Conservation (phyloP, 2,329 filamentous ascomycete genomes). For the Penicillium rolfsii region DNA sequence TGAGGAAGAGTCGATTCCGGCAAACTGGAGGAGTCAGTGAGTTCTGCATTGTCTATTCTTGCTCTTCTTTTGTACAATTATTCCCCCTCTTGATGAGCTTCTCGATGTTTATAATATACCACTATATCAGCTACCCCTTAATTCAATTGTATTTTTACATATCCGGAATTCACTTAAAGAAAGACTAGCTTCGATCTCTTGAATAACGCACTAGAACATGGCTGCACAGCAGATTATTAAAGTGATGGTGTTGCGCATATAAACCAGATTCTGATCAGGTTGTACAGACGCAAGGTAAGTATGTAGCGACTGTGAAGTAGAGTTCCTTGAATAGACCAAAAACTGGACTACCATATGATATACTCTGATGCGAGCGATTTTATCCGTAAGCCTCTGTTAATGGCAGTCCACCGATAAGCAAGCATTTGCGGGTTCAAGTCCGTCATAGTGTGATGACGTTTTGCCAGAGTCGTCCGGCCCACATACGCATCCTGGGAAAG, state of each 20-base stretch:
- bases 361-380: not conserved
- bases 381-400: not conserved
- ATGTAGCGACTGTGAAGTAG: too few relatives aligned
- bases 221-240: not conserved
- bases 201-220: not conserved
- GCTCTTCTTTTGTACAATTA: not conserved
- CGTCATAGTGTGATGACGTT: not conserved
- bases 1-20: conserved; percentile 46
- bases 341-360: not conserved
- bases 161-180: not conserved
- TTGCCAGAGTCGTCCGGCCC: too few relatives aligned
- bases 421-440: not conserved
- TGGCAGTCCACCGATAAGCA: not conserved
- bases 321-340: not conserved
- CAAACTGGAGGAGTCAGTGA: conserved; percentile 21
- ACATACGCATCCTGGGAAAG: not conserved
- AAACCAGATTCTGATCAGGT: not conserved
- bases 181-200: not conserved
- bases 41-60: not conserved
- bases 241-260: not conserved
- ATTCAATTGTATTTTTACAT: too few relatives aligned
- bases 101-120: not conserved
- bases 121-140: not conserved
- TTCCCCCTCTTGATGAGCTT: not conserved
- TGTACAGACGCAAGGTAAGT: too few relatives aligned